Evolutionary conservation across 768 basidiomycete genomes (phyloP).

Genomic region (Boletus tomentosulus): DNA sequence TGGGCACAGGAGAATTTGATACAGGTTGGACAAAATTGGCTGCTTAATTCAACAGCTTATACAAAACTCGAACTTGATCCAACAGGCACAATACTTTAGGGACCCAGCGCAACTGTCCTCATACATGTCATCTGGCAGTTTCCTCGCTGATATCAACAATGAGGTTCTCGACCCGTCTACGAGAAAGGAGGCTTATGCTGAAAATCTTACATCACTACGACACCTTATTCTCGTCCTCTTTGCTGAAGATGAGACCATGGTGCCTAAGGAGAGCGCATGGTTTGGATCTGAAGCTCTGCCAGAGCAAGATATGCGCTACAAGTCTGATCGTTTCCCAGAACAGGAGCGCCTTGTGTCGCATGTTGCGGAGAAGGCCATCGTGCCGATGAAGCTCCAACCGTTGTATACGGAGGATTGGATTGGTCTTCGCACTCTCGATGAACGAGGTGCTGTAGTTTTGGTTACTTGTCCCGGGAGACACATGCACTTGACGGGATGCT

Average conservation of each 20-base stretch:
- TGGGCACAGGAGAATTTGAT: constrained; percentile 78
- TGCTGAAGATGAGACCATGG: constrained; percentile 66
- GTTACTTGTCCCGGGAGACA: constrained; percentile 68
- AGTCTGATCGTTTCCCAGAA: background rate
- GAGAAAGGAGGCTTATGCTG: constrained; percentile 57
- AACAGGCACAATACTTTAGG: constrained; percentile 82
- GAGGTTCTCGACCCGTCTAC: constrained; percentile 45
- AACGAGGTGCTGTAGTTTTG: constrained; percentile 55
- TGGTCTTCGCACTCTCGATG: constrained; percentile 67
- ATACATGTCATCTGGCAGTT: constrained; percentile 60
- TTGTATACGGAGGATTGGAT: constrained; percentile 81
- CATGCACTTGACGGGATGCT: constrained; percentile 67
- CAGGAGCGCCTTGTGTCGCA: constrained; percentile 11
- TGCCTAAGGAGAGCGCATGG: constrained; percentile 85
- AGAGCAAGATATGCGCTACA: constrained; percentile 28
- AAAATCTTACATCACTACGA: constrained; percentile 57
- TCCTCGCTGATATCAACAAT: constrained; percentile 77
- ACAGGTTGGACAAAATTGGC: constrained; percentile 43
- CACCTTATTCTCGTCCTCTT: constrained; percentile 74
- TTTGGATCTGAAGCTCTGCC: constrained; percentile 65
- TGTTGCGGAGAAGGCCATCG: constrained; percentile 34
- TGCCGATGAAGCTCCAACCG: constrained; percentile 71
- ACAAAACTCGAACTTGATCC: background rate
- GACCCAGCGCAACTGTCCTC: constrained; percentile 57
- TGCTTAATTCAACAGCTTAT: background rate